A percentile compares a stretch with the other conserved stretches of the same genome.
phyloP scores from a whole-genome alignment of 2,329 filamentous ascomycete species.

The Diaporthe caulivora region DNA sequence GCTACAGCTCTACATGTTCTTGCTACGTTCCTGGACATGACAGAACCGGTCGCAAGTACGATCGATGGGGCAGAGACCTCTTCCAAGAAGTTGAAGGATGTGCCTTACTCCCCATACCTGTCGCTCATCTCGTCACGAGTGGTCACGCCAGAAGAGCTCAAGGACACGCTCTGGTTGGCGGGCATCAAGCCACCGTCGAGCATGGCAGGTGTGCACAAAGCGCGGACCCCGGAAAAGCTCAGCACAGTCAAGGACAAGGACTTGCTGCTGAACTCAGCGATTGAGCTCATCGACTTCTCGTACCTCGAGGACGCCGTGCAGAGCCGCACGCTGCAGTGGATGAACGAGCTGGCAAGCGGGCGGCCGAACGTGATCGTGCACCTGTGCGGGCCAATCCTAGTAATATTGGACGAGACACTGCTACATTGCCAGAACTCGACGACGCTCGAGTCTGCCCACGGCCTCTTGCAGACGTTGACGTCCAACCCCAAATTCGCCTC shows the following conservation, averaged over 20 bases:
- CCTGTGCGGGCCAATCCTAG: conserved; percentile 69
- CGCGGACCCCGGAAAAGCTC: conserved; percentile 58
- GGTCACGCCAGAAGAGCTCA: conserved; percentile 68
- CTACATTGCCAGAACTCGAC: conserved; percentile 72
- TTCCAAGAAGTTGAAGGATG: conserved; percentile 45
- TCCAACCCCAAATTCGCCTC: conserved; percentile 64
- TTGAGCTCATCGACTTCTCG: conserved; percentile 75
- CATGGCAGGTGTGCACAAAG: conserved; percentile 54
- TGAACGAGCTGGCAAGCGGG: conserved; percentile 67
- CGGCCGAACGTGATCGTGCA: conserved; percentile 69
- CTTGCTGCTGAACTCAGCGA: conserved; percentile 71
- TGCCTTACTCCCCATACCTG: conserved; percentile 68
- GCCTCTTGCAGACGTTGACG: conserved; percentile 69
- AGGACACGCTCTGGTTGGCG: conserved; percentile 72
- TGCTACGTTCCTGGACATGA: conserved; percentile 71
- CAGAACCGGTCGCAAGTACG: conserved; percentile 52
- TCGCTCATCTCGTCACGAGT: conserved; percentile 70
- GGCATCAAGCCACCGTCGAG: conserved; percentile 60
- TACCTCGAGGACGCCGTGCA: conserved; percentile 74
- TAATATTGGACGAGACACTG: conserved; percentile 71
- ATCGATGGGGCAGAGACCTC: conserved; percentile 42
- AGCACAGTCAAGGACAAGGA: conserved; percentile 69
- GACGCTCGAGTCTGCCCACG: conserved; percentile 72
- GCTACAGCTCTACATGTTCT: conserved; percentile 70
- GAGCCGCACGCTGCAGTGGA: conserved; percentile 69